Base-by-base conservation (phyloP, 768 basidiomycete genomes). In the Panellus pusillus region DNA sequence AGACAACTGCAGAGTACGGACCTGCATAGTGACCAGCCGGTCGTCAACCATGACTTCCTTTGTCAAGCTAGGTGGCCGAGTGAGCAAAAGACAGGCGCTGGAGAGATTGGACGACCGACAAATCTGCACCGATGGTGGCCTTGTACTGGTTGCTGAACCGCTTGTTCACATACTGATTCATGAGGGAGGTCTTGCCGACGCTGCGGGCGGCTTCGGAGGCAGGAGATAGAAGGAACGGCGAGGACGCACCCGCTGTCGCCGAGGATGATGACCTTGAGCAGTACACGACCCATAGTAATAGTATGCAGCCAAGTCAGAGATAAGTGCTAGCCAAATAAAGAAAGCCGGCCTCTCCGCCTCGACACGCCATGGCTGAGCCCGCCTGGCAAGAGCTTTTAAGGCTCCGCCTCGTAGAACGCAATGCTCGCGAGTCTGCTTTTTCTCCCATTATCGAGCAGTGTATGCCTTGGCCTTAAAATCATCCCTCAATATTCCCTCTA, bases 111-210 rank as follows among this genome's bases (percentile, higher is more conserved):
- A 24, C 24, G 61, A 80, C 91, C 55, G 74, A 93, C 91, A 95
- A 95, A 81, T 95, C 93, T 55, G 93, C 93, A 54, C 93, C 93
- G 68, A 96, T 96, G 58, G 97, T 98, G 15, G 97, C 97, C 77
- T 98, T 98, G 83, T 99, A 99, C 76, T 98, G 96, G 75, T 95
- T 97, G 72, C 91, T 93, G 74, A 98, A 99, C 58, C 97, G 89
- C 74, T 98, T 98, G 84, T 98, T 98, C 61, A 99, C 97, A 77
- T 97, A 98, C 75, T 99, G 97, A 78, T 98, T 98, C 97, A 99
- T 99, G 65, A 99, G 88, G 27, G 96, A 98, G 38, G 97, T 98
- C 88, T 98, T 98, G 39, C 95, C 96, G 70, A 98, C 96, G 53
- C 95, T 95, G 65, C 15, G 48, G 31, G 32, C 6, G 39, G 24